Conservation (phyloP, 441 rosid genomes). For the Dalechampia spathulata region DNA sequence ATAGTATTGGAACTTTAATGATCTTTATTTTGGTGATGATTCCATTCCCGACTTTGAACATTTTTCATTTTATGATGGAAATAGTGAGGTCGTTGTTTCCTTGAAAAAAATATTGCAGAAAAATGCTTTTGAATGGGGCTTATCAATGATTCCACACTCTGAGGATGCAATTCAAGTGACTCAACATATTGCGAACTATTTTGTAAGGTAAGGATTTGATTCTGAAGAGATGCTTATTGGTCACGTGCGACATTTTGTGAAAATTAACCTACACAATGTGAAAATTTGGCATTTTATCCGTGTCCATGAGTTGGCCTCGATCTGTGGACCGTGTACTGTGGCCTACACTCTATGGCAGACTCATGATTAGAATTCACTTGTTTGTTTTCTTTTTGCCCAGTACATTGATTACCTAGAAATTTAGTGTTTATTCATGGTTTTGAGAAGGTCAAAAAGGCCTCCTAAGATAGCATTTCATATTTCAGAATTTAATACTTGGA, state of each 20-base stretch:
- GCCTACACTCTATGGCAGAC: no score
- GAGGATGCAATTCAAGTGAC: constrained; percentile 87
- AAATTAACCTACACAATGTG: no score
- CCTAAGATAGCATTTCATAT: neutral
- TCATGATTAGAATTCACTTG: neutral
- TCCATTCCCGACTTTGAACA: neutral
- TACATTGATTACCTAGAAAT: neutral
- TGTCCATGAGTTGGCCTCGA: no score
- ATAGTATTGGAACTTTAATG: no score
- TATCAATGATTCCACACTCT: constrained; percentile 73
- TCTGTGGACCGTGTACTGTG: no score
- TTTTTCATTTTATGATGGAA: neutral
- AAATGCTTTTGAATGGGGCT: constrained; percentile 94
- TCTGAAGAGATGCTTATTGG: neutral
- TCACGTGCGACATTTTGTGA: neutral
- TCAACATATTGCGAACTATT: constrained; percentile 62
- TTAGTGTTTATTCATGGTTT: neutral
- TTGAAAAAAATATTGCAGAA: constrained; percentile 39
- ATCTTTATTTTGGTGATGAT: no score
- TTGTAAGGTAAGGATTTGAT: constrained; percentile 52
- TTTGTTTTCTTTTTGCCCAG: neutral
- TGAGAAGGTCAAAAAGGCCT: neutral
- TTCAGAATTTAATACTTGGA: no score
- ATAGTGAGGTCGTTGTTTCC: neutral
- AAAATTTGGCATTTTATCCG: no score